Evolutionary conservation across 2,329 filamentous ascomycete species (phyloP).

Genomic region (Colletotrichum coccodes): DNA sequence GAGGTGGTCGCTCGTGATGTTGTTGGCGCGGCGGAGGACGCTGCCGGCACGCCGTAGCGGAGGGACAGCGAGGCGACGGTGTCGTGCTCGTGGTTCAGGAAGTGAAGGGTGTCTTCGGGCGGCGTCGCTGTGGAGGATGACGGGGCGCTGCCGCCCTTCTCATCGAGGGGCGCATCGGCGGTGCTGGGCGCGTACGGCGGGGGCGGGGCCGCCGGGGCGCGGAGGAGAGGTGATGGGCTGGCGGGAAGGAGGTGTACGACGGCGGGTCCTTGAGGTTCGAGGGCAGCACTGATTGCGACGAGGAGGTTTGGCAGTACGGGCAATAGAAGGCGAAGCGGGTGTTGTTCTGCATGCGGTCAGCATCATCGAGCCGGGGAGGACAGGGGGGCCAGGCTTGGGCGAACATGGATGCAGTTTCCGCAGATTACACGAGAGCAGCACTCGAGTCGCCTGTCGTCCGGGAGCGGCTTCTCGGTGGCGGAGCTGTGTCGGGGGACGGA

Average conservation of each 20-base stretch:
- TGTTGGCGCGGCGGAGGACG: conserved; percentile 73
- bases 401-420: conserved; percentile 72
- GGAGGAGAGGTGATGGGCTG: conserved; percentile 34
- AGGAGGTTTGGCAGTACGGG: conserved; percentile 82
- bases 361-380: neutral
- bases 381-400: conserved; percentile 37
- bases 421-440: conserved; percentile 81
- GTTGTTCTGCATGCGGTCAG: conserved; percentile 60
- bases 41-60: conserved; percentile 74
- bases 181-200: conserved; percentile 48
- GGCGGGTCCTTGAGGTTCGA: conserved; percentile 77
- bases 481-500: conserved; percentile 61
- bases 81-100: conserved; percentile 76
- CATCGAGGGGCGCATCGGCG: conserved; percentile 33
- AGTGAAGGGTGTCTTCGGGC: conserved; percentile 77
- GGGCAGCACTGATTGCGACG: conserved; percentile 63
- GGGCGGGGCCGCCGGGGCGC: conserved; percentile 44
- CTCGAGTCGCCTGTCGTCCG: conserved; percentile 68
- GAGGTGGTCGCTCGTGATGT: conserved; percentile 77
- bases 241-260: conserved; percentile 61
- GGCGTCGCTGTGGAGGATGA: conserved; percentile 32
- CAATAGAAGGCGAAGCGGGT: conserved; percentile 73
- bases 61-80: conserved; percentile 75
- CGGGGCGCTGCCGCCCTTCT: conserved; percentile 39
- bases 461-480: conserved; percentile 69